Evolutionary conservation across 1,284 basidiomycete species (phyloP).

Genomic region (Rhizoctonia solani): DNA sequence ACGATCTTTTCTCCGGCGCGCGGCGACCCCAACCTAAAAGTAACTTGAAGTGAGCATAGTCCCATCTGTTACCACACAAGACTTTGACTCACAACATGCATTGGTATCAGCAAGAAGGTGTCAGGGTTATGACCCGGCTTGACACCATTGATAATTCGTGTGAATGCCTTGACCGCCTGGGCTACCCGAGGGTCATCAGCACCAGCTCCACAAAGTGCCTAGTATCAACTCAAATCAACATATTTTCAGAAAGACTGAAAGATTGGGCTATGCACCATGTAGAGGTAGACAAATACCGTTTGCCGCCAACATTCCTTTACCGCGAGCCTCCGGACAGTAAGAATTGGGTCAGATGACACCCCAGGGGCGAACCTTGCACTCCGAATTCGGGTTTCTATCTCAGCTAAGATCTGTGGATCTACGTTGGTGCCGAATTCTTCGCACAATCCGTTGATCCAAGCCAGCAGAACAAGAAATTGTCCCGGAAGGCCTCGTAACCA

Average conservation of each 20-base stretch:
- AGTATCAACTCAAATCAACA: neutral
- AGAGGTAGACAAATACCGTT: constrained; percentile 6
- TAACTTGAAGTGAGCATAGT: neutral
- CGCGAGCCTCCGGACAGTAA: constrained; percentile 3
- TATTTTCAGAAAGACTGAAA: neutral
- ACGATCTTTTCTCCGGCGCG: constrained; percentile 1
- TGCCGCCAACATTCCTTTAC: constrained; percentile 18
- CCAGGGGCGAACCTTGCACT: neutral
- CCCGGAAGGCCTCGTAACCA: constrained; percentile 19
- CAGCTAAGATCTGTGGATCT: neutral
- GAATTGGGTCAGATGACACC: neutral
- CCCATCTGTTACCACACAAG: neutral
- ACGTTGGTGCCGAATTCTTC: neutral
- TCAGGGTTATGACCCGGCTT: constrained; percentile 1
- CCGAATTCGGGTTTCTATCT: neutral
- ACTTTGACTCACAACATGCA: neutral
- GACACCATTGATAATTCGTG: neutral
- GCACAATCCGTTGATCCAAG: constrained; percentile 1
- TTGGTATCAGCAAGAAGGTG: neutral
- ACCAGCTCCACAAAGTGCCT: neutral
- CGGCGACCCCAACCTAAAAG: neutral
- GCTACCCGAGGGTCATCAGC: neutral
- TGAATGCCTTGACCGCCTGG: neutral
- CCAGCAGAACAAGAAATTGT: constrained; percentile 13
- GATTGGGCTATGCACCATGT: neutral